phyloP scores from a whole-genome alignment of 116 monocot species.

The Papilionanthe hybrid region DNA sequence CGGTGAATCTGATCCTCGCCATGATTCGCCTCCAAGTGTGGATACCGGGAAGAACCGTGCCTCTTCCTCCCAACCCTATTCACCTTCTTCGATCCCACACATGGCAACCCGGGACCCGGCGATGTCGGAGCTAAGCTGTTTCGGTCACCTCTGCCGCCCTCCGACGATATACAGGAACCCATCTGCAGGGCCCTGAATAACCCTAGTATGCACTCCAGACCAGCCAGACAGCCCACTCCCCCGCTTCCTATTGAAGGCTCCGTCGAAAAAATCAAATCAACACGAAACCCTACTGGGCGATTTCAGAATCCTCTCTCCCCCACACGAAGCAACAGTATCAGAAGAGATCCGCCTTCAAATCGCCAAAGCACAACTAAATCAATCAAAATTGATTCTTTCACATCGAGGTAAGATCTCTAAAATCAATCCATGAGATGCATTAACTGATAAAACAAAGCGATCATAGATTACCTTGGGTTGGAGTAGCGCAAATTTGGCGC shows the following conservation, averaged over 20 bases:
- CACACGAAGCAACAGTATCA: not conserved
- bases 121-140: not conserved
- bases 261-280: conserved; percentile 60
- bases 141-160: conserved; percentile 9
- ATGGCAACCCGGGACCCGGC: not conserved
- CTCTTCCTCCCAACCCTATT: conserved; percentile 11
- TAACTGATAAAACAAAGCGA: not conserved
- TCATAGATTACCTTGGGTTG: not conserved
- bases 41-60: conserved; percentile 1
- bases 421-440: not conserved
- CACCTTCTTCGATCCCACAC: not conserved
- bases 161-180: conserved; percentile 64
- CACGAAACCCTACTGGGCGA: conserved; percentile 11
- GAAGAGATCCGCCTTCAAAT: not conserved
- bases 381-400: not conserved
- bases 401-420: not conserved
- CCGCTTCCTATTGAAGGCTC: conserved; percentile 16
- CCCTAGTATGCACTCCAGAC: conserved; percentile 58
- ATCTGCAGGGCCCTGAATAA: conserved; percentile 67
- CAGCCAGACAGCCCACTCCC: conserved; percentile 18
- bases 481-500: not conserved
- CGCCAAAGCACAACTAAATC: not conserved
- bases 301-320: not conserved
- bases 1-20: conserved; percentile 30
- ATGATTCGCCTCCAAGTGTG: conserved; percentile 4